Evolutionary conservation across 2,329 filamentous ascomycete species (phyloP), one percentile per base, ranked within the genome.

Genomic region (Phyllosticta citrichinensis): DNA sequence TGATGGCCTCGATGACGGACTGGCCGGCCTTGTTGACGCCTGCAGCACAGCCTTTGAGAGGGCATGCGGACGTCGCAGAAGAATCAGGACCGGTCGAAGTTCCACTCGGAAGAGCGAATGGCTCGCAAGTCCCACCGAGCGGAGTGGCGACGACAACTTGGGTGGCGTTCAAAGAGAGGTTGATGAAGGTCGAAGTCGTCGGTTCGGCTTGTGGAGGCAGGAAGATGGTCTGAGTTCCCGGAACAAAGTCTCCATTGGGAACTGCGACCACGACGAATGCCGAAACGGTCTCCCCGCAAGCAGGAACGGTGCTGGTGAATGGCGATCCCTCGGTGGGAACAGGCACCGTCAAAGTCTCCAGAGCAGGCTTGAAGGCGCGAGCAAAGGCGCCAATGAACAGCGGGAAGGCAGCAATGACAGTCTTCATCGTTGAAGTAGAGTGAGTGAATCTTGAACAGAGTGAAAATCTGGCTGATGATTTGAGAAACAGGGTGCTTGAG

Each of bases 1-100:
- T 65, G 59, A 65, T 62, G 27, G 55, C 59, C 55, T 64, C 55
- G 61, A 65, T 65, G 63, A 65, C 47, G 5, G 52, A 52, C 33
- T 64, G 56, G 2, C 63, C 64, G 10, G 56, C 33, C 19, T 53
- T 55, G n/a, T 50, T 24, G 12, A 64, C 50, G 12, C 53, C 35
- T 2, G 58, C 57, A 11, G 56, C 54, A 55, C 63, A 59, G 6
- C 63, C 63, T 25, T 61, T 59, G 17, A 56, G 56, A 2, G 64
- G 64, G 35, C 63, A 65, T 27, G 27, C 30, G 20, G 55, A 58
- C 8, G 52, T 35, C 30, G 50, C 56, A 17, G 19, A 55, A 14
- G 47, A 14, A 5, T 53, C 20, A 10, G 19, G 24, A 5, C 20
- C 25, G 8, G 35, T 55, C 20, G n/a, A 19, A 5, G 60, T 51